These are phyloP conservation scores for Amaranthus hypochondriacus DNA, from an alignment of 148 eudicot species.

Conservation along the genomic window DNA sequence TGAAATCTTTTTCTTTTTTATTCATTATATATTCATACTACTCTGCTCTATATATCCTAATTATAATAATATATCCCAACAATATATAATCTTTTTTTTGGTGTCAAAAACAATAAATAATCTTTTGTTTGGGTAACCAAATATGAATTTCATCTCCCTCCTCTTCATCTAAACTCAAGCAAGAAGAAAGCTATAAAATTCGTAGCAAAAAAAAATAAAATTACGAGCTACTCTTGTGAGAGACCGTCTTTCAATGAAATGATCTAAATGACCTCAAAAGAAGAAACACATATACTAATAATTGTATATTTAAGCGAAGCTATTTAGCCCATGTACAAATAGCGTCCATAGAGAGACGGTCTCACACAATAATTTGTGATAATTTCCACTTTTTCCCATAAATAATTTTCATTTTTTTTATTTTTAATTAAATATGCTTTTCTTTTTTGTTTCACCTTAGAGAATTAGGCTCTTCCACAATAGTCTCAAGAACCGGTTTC, in stretches of 20 bases:
- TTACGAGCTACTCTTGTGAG: no score
- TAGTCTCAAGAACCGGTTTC: conserved; percentile 87
- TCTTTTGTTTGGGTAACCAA: not conserved
- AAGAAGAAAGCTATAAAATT: conserved; percentile 11
- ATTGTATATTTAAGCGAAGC: no score
- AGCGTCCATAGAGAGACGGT: no score
- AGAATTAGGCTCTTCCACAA: conserved; percentile 67
- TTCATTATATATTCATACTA: not conserved
- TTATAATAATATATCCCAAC: not conserved
- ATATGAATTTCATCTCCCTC: conserved; percentile 6
- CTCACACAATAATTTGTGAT: no score
- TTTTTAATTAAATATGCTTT: not conserved
- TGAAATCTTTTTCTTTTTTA: not conserved
- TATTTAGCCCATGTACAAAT: no score
- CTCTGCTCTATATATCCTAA: not conserved
- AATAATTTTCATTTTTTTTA: not conserved
- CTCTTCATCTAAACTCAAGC: not conserved
- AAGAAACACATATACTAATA: no score
- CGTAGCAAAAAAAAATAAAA: not conserved
- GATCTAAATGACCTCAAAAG: no score
- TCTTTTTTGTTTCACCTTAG: conserved; percentile 27
- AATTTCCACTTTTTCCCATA: not conserved
- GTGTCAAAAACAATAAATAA: not conserved
- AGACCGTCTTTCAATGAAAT: no score
- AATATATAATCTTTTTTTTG: not conserved